These are phyloP conservation scores for Xylariaceae sp. DNA, from an alignment of 2,329 filamentous ascomycete species.

Conservation along the genomic window DNA sequence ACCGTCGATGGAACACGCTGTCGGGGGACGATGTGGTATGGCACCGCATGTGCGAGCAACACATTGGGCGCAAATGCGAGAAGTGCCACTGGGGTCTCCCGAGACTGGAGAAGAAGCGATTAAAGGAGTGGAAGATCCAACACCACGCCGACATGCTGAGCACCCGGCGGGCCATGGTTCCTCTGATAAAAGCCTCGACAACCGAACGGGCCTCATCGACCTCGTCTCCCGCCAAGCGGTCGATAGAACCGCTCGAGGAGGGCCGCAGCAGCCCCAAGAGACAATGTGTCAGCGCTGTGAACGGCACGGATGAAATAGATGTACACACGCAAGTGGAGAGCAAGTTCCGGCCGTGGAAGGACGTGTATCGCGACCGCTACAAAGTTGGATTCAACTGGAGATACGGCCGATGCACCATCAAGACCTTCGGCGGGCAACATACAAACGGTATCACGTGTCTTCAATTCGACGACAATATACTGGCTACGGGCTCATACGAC, in stretches of 20 bases:
- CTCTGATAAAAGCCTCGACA: constrained; percentile 4
- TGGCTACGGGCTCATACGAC: constrained; percentile 94
- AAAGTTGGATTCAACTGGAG: constrained; percentile 98
- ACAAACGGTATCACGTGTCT: constrained; percentile 70
- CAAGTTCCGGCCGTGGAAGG: constrained; percentile 77
- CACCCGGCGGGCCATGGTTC: constrained; percentile 19
- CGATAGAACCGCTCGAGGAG: constrained; percentile 17
- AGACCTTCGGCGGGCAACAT: constrained; percentile 72
- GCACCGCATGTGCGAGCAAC: constrained; percentile 94
- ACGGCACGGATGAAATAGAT: constrained; percentile 8
- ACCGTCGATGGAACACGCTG: constrained; percentile 74
- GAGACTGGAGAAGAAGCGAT: constrained; percentile 75
- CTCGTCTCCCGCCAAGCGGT: constrained; percentile 25
- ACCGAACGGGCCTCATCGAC: constrained; percentile 5
- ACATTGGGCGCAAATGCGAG: constrained; percentile 73
- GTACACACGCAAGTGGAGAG: constrained; percentile 31
- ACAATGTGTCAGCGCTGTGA: constrained; percentile 21
- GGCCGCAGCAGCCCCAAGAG: constrained; percentile 28
- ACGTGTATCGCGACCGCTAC: constrained; percentile 91
- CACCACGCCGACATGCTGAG: constrained; percentile 53
- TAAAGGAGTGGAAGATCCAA: constrained; percentile 80
- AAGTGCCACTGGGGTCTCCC: constrained; percentile 96
- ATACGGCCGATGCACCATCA: constrained; percentile 79
- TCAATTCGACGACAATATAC: constrained; percentile 74
- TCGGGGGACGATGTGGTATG: constrained; percentile 98